A percentile compares a stretch with the other conserved stretches of the same genome.
These are phyloP conservation scores for Nasturtium officinale DNA, from an alignment of 345 rosid species.

Conservation along the genomic window DNA sequence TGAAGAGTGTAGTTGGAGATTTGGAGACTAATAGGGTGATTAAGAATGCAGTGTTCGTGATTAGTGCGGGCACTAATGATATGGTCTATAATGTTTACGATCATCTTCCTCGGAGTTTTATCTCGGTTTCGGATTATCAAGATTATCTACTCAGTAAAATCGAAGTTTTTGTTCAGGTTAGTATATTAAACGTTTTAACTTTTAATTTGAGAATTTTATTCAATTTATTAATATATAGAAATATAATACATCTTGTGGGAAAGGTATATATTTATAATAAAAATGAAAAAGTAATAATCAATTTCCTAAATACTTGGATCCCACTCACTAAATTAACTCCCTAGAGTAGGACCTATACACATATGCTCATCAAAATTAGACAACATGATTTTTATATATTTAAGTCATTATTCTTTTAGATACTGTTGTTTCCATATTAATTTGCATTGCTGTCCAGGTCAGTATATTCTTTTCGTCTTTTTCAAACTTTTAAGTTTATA, in stretches of 20 bases:
- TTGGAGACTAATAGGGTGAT: slow-evolving; percentile 33
- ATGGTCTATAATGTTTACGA: slow-evolving; percentile 36
- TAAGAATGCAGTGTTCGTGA: slow-evolving; percentile 36
- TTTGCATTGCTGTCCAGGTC: too few relatives aligned
- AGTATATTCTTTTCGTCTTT: too few relatives aligned
- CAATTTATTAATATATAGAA: not conserved
- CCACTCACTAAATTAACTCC: slow-evolving; percentile 13
- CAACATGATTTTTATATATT: not conserved
- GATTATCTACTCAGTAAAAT: slow-evolving; percentile 28
- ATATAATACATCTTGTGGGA: not conserved
- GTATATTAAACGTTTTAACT: not conserved
- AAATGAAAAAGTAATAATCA: not conserved
- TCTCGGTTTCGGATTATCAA: slow-evolving; percentile 37
- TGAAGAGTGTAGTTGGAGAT: slow-evolving; percentile 39
- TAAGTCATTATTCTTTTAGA: not conserved
- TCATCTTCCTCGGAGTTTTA: slow-evolving; percentile 10
- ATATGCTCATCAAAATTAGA: not conserved
- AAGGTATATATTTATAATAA: not conserved
- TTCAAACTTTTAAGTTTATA: too few relatives aligned
- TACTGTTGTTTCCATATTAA: not conserved
- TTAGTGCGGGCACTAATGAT: slow-evolving; percentile 49
- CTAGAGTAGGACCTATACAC: not conserved
- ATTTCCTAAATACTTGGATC: slow-evolving; percentile 9
- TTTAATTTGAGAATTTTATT: not conserved
- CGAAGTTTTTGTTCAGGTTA: slow-evolving; percentile 34